A percentile compares a stretch with the other conserved stretches of the same genome.
These are phyloP conservation scores for Azolla pinnata DNA, from an alignment of 75 land plant species.

Conservation along the genomic window DNA sequence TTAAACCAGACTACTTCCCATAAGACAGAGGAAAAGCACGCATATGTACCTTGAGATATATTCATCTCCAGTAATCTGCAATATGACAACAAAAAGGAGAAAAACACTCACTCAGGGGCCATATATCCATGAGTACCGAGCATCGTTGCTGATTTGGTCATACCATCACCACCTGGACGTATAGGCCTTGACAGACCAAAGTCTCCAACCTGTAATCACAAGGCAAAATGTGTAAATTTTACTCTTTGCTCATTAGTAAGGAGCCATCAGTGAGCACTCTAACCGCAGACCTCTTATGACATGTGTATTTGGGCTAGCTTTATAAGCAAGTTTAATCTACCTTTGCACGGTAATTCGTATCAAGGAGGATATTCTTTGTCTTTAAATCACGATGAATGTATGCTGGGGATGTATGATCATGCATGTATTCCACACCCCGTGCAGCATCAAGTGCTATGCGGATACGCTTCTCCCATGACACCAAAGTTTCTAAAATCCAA, in stretches of 20 bases:
- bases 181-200: conserved; percentile 3
- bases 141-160: background rate
- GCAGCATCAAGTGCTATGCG: conserved; percentile 22
- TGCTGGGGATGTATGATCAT: conserved; percentile 27
- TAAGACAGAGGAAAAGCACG: background rate
- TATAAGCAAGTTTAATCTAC: background rate
- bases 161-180: background rate
- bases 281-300: no score
- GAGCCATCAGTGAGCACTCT: background rate
- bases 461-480: background rate
- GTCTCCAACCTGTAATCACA: conserved; percentile 6
- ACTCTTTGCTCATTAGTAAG: background rate
- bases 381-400: conserved; percentile 63
- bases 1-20: no score
- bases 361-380: conserved; percentile 57
- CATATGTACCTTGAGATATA: background rate
- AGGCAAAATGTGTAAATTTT: background rate
- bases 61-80: no score
- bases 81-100: background rate
- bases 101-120: conserved; percentile 9
- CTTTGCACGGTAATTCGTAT: conserved; percentile 35
- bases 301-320: no score
- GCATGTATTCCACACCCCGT: conserved; percentile 32
- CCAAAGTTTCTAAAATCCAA: background rate
- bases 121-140: conserved; percentile 7